These are phyloP conservation scores for Endoconidiophora polonica DNA, from an alignment of 2,329 filamentous ascomycete genomes.

Conservation along the genomic window DNA sequence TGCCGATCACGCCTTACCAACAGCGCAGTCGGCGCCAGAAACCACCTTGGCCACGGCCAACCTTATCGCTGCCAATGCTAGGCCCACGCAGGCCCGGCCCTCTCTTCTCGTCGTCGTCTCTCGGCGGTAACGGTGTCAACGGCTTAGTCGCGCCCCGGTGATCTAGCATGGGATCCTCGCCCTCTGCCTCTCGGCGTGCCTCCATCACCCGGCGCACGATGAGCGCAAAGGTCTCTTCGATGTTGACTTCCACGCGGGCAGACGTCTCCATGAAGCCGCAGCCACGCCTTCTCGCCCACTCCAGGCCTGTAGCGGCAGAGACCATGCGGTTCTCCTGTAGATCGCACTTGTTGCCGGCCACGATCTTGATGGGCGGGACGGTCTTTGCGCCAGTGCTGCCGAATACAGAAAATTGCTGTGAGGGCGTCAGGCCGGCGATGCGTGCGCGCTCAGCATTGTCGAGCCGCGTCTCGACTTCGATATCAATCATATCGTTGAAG, in stretches of 20 bases:
- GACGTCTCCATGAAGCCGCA: slow-evolving; percentile 88
- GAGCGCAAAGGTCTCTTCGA: slow-evolving; percentile 73
- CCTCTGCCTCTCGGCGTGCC: slow-evolving; percentile 33
- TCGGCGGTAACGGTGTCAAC: slow-evolving; percentile 33
- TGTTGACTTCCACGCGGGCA: slow-evolving; percentile 69
- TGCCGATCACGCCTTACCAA: slow-evolving; percentile 27
- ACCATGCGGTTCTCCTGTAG: slow-evolving; percentile 53
- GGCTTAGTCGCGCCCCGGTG: slow-evolving; percentile 41
- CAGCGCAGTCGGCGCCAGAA: slow-evolving; percentile 42
- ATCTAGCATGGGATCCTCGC: slow-evolving; percentile 22
- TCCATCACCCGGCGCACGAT: slow-evolving; percentile 46
- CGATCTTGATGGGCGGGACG: slow-evolving; percentile 63
- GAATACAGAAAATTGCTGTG: slow-evolving; percentile 17
- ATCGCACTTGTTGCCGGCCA: slow-evolving; percentile 78
- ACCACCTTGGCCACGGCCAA: slow-evolving; percentile 26
- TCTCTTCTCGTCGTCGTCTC: slow-evolving; percentile 27
- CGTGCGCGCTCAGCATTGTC: slow-evolving; percentile 43
- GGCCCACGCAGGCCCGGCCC: slow-evolving; percentile 29
- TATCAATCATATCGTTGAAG: slow-evolving; percentile 71
- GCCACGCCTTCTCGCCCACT: slow-evolving; percentile 55
- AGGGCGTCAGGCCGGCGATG: slow-evolving; percentile 24
- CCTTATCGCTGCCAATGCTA: slow-evolving; percentile 25
- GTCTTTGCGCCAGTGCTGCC: slow-evolving; percentile 28
- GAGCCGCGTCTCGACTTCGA: slow-evolving; percentile 54
- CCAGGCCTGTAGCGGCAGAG: slow-evolving; percentile 51